A percentile compares a stretch with the other conserved stretches of the same genome.
Evolutionary conservation across 2,329 filamentous ascomycete genomes (phyloP).

Genomic region (Rutstroemia sp.): DNA sequence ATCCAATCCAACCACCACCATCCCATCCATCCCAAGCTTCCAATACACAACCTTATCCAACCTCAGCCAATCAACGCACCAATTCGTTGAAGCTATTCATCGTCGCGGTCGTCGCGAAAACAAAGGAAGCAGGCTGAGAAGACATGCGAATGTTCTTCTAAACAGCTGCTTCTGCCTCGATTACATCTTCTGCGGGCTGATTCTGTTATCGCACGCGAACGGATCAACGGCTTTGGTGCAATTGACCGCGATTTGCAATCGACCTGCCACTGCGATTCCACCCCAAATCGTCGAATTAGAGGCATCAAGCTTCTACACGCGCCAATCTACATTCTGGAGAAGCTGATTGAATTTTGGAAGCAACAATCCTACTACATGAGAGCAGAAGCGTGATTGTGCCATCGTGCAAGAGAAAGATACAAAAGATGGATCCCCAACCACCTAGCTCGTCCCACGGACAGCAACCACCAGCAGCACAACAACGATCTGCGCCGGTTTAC

Average conservation of each 20-base stretch:
- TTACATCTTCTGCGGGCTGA: neutral
- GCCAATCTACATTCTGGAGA: neutral
- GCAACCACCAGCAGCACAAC: slow-evolving; percentile 37
- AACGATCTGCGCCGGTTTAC: slow-evolving; percentile 46
- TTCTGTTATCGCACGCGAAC: neutral
- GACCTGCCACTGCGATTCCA: neutral
- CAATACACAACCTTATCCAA: slow-evolving; percentile 1
- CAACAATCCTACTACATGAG: neutral
- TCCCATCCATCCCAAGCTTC: neutral
- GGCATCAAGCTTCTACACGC: neutral
- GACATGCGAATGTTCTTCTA: neutral
- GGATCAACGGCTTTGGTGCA: neutral
- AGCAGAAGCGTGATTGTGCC: neutral
- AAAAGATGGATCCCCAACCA: slow-evolving; percentile 47
- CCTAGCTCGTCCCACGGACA: slow-evolving; percentile 45
- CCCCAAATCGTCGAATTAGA: neutral
- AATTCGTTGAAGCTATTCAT: neutral
- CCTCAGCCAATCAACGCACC: neutral
- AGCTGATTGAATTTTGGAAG: neutral
- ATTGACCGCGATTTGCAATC: neutral
- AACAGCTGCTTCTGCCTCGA: neutral
- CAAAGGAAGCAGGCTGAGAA: neutral
- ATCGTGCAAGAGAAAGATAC: neutral
- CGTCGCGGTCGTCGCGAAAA: neutral
- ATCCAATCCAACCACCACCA: neutral